These are phyloP conservation scores for Tagetes erecta DNA, from an alignment of 129 eudicot genomes.

Conservation along the genomic window DNA sequence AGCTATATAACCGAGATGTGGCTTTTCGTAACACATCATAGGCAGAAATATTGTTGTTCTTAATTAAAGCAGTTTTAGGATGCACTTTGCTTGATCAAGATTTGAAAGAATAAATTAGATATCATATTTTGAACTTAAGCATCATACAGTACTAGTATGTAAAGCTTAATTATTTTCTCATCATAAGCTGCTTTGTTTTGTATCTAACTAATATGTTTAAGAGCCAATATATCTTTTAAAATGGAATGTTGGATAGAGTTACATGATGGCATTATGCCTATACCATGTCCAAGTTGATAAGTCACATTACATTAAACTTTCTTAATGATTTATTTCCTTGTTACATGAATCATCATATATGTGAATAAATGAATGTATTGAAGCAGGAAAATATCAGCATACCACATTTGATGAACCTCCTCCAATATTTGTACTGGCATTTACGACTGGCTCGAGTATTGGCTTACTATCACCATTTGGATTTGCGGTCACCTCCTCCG, in stretches of 20 bases:
- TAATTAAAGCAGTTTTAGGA: not conserved
- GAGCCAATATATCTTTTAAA: not conserved
- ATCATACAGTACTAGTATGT: not conserved
- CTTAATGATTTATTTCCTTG: not conserved
- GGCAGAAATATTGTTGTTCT: not conserved
- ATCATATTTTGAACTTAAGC: not conserved
- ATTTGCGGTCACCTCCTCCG: not conserved
- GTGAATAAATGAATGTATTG: not conserved
- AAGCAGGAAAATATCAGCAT: slow-evolving; percentile 11
- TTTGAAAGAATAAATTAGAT: not conserved
- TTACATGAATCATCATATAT: not conserved
- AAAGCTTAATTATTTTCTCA: not conserved
- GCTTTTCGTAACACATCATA: not conserved
- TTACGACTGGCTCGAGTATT: not conserved
- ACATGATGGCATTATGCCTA: slow-evolving; percentile 10
- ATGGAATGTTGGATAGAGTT: slow-evolving; percentile 2
- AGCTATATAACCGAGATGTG: not conserved
- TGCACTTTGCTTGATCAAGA: not conserved
- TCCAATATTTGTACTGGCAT: not conserved
- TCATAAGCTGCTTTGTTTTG: not conserved
- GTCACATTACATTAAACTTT: not conserved
- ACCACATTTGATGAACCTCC: slow-evolving; percentile 19
- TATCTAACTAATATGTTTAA: not conserved
- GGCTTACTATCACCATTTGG: slow-evolving; percentile 4
- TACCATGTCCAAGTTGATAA: not conserved